Evolutionary conservation across 106 monocot species (phyloP), one percentile per base, ranked within the genome.

Genomic region (Platanthera zijinensis): DNA sequence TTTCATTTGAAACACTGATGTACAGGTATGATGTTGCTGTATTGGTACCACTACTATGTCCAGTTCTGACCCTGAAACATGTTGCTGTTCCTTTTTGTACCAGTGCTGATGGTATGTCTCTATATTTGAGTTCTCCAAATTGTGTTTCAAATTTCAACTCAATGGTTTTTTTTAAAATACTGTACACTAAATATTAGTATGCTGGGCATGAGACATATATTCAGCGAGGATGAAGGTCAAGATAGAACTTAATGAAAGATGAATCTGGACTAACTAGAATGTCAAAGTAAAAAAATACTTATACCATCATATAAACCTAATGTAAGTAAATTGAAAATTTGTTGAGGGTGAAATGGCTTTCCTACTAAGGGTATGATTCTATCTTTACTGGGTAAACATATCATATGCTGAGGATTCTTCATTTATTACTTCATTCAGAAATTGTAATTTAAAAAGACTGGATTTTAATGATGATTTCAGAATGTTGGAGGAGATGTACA

Each of bases 1-100:
- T 48, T 7, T 70, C 48, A 48, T 48, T 70, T 70, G 18, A 48
- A 46, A 48, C 6, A n/a, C 14, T 13, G 22, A 47, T 63, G 80
- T 75, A 51, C 78, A 94, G 94, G 94, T 84, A 89, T 82, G 89
- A 90, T 82, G 81, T 94, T 78, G 94, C 90, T 77, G 67, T 80
- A 61, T 76, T 94, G 88, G 80, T 83, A 84, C 88, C 88, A 70
- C 83, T 85, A 75, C 72, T 56, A 52, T 85, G 90, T 25, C 94
- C 90, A 68, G 85, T 94, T 56, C 83, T 94, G 49, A 82, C 85
- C 21, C 78, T 94, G 67, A 83, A 87, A 30, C 90, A 94, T 83
- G 73, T 90, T 30, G 79, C 85, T 77, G 73, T 88, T 85, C 79
- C 82, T 71, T 52, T 79, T 25, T 50, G 10, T 70, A 45, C 47